Conservation (phyloP, 75 land plant genomes). For the Chamaecyparis obtusa region DNA sequence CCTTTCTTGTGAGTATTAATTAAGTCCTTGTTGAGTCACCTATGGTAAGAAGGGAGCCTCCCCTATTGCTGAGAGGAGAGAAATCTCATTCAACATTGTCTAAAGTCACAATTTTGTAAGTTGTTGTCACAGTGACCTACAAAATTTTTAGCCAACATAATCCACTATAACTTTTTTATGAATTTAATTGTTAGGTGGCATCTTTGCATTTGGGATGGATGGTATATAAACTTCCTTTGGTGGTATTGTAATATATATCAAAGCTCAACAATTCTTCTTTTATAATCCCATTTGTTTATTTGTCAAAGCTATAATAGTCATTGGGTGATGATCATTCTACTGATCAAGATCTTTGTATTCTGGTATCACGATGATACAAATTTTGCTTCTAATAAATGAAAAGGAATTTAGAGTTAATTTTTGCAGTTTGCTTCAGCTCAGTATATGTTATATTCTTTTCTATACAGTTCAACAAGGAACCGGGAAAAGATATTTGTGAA, state of each 20-base stretch:
- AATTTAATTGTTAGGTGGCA: background rate
- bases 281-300: background rate
- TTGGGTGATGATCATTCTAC: background rate
- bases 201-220: background rate
- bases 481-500: conserved; percentile 60
- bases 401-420: too few relatives aligned
- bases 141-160: too few relatives aligned
- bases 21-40: too few relatives aligned
- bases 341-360: background rate
- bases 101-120: too few relatives aligned
- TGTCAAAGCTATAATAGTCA: background rate
- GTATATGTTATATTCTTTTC: too few relatives aligned
- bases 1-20: too few relatives aligned
- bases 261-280: background rate
- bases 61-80: too few relatives aligned
- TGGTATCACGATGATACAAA: background rate
- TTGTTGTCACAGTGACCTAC: too few relatives aligned
- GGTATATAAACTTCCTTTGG: background rate
- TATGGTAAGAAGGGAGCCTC: too few relatives aligned
- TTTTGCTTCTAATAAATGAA: too few relatives aligned
- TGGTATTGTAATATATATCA: background rate
- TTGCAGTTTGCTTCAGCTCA: background rate
- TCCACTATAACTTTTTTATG: background rate
- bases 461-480: conserved; percentile 66
- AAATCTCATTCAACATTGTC: too few relatives aligned